Base-by-base conservation (phyloP, 805 yeast species). In the Lachancea sp. region DNA sequence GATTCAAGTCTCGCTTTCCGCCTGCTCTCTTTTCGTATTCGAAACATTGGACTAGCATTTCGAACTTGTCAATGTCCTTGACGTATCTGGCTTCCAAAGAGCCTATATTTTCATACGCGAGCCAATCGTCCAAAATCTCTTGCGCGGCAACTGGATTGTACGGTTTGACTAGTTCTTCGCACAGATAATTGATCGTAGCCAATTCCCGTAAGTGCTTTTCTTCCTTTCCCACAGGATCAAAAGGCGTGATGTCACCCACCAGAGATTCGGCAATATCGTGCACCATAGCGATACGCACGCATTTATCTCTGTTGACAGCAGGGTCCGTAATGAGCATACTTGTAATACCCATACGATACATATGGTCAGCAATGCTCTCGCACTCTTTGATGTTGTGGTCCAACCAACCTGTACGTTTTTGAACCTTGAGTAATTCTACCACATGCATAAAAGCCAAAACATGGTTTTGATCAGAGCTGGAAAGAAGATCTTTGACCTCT, bases 251-350 rank as follows among this genome's bases (percentile, higher is more conserved):
- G 63, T 91, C 99, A 27, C 99, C 99, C 12, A 91, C 98, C 25
- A 91, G 69, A 3, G 90, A 65, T 70, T 91, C 99, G 10, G 98
- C 96, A 56, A 91, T 85, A 64, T 91, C 99, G 69, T 91, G 99
- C 27, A 89, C 81, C 34, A 89, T 70, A 1, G 96, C 89, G 44
- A 91, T 89, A 65, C 85, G 83, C 41, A 81, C 83, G 69, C 96
- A 88, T 54, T 78, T 78, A 48, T 76, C 73, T 20, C 76, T 70
- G 63, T 85, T 79, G 27, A 85, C 70, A 2, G 69, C 65, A n/a
- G 65, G 63, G 41, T 73, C 66, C 25, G 68, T 65, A 36, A 87
- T 73, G 19, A 88, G 64, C 83, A 89, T 78, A 18, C 91, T 72
- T 36, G 88, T 78, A 17, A 90, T 70, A 4, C 88, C 79, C 96